A percentile compares a stretch with the other conserved stretches of the same genome.
These are phyloP conservation scores for Fusarium lateritium DNA, from an alignment of 2,329 filamentous ascomycete genomes.

Conservation along the genomic window DNA sequence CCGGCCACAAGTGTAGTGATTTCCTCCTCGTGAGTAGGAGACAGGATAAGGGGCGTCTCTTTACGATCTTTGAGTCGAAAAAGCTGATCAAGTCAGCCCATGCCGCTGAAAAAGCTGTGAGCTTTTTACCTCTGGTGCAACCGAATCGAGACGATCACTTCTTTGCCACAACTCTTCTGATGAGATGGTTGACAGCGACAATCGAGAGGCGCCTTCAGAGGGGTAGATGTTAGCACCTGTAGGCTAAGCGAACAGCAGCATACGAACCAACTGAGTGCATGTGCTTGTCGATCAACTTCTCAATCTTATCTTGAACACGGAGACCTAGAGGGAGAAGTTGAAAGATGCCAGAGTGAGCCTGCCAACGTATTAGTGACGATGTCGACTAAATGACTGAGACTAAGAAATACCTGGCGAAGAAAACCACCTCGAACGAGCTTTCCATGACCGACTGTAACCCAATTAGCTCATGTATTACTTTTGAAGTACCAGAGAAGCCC, in stretches of 20 bases:
- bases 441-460: constrained; percentile 70
- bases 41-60: constrained; percentile 80
- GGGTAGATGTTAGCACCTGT: constrained; percentile 22
- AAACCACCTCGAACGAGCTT: constrained; percentile 81
- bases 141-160: constrained; percentile 83
- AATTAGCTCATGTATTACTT: constrained; percentile 36
- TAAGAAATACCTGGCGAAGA: constrained; percentile 73
- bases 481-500: constrained; percentile 7
- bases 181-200: constrained; percentile 88
- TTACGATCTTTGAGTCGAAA: constrained; percentile 87
- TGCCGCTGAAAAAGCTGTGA: not conserved
- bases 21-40: constrained; percentile 97
- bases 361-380: constrained; percentile 9
- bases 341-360: constrained; percentile 92
- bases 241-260: not conserved
- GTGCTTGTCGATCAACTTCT: constrained; percentile 87
- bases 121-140: constrained; percentile 76
- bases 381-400: constrained; percentile 10
- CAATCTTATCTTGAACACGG: constrained; percentile 90
- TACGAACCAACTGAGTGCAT: constrained; percentile 80
- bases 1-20: constrained; percentile 86
- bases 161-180: constrained; percentile 86
- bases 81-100: constrained; percentile 68
- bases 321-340: constrained; percentile 91
- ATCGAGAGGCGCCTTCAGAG: constrained; percentile 78